Evolutionary conservation across 805 yeast species (phyloP).

Genomic region (Barnettozyma pratensis): DNA sequence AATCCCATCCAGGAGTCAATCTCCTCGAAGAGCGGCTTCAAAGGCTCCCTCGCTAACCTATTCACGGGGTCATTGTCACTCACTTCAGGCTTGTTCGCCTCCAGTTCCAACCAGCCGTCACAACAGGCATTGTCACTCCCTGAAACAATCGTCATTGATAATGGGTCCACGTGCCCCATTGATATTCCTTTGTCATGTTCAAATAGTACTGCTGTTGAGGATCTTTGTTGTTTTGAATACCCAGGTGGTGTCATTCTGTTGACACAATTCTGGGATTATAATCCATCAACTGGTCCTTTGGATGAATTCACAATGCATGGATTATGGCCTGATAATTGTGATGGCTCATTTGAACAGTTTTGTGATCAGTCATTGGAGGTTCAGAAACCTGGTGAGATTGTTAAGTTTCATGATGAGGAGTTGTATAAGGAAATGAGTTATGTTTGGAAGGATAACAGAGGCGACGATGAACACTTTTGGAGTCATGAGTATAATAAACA

Average conservation of each 20-base stretch:
- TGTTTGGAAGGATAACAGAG: conserved; percentile 72
- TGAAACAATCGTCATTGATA: neutral
- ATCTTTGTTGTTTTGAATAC: conserved; percentile 79
- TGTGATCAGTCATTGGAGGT: conserved; percentile 63
- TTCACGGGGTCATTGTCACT: neutral
- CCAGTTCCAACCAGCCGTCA: neutral
- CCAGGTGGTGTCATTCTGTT: conserved; percentile 81
- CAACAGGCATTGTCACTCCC: neutral
- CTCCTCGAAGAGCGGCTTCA: neutral
- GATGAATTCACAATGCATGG: conserved; percentile 80
- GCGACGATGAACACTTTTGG: conserved; percentile 72
- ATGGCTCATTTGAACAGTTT: conserved; percentile 74
- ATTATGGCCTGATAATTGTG: conserved; percentile 85
- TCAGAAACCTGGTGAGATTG: conserved; percentile 39
- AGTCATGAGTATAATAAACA: conserved; percentile 91
- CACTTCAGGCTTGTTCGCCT: neutral
- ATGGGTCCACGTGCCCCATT: conserved; percentile 41
- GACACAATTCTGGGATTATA: conserved; percentile 92
- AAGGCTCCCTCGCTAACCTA: neutral
- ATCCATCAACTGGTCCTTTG: conserved; percentile 66
- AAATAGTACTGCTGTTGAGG: conserved; percentile 46
- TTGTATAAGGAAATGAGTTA: conserved; percentile 51
- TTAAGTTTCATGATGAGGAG: conserved; percentile 41
- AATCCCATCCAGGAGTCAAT: no score
- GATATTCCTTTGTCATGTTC: conserved; percentile 58